Evolutionary conservation across 768 basidiomycete genomes (phyloP), one percentile per base, ranked within the genome.

Genomic region (Paxillus ammoniavirescens): DNA sequence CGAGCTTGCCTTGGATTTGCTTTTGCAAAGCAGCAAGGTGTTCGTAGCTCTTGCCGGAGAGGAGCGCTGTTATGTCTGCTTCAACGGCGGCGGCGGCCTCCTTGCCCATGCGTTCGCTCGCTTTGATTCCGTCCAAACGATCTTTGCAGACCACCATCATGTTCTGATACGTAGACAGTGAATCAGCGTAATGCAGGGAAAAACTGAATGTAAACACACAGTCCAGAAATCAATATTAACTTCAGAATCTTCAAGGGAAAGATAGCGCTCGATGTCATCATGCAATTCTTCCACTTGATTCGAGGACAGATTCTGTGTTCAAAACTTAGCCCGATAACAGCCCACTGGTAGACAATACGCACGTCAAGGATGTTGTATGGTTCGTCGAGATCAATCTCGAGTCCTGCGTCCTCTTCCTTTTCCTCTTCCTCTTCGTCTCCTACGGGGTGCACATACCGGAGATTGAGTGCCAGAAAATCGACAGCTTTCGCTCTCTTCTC

Each of bases 401-500:
- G 79, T 26, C 93, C 94, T 42, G 88, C 83, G 53, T 92, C 92
- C 21, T 94, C 94, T 54, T 84, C 80, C 8, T 83, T 84, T 3
- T 89, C 86, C n/a, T 85, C 81, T 54, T 84, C 80, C 8, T 83
- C 84, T 3, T 89, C 86, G n/a, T 85, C 81, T 31, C 86, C 81
- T 26, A 81, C 77, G 18, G 83, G 85, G 64, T 88, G 86, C 30
- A 93, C 90, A 72, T 98, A 98, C 57, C 92, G 87, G 55, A 99
- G 80, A 68, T 99, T 99, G 64, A 99, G 82, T 43, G 95, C 93
- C 57, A 99, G 73, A 72, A 96, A 98, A 68, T 99, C 97, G 61
- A 99, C 87, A n/a, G 97, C 97, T 67, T 98, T 98, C 2, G 97
- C 97, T 49, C 97, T 77, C 72, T 95, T 94, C 73, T 98, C 97